phyloP scores from a whole-genome alignment of 345 rosid species.

The Eutrema yunnanense region DNA sequence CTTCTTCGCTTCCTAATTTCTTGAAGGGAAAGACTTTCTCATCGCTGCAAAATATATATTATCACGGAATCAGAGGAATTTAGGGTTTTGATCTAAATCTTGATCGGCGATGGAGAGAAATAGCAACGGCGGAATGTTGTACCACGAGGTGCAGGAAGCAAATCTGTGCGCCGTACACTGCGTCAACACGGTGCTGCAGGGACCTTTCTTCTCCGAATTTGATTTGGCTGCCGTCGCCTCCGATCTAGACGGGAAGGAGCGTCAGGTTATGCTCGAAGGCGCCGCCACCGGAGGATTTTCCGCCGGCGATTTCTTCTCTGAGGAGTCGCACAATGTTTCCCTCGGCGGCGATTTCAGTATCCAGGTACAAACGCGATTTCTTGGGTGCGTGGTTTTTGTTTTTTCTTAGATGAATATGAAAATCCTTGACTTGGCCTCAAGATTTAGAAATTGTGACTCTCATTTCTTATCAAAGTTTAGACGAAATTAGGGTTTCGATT shows the following conservation, averaged over 20 bases:
- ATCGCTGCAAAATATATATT: background rate
- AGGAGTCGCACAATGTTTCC: conserved; percentile 92
- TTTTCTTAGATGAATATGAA: background rate
- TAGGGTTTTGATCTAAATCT: background rate
- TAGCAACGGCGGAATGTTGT: conserved; percentile 94
- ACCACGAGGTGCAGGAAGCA: conserved; percentile 97
- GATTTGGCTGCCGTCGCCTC: conserved; percentile 93
- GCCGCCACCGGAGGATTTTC: conserved; percentile 23
- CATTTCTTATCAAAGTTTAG: background rate
- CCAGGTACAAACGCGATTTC: conserved; percentile 44
- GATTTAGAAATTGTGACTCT: background rate
- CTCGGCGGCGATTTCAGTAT: conserved; percentile 93
- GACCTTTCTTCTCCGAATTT: conserved; percentile 93
- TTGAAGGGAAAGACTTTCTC: background rate
- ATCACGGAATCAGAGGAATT: background rate
- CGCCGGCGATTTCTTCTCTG: conserved; percentile 68
- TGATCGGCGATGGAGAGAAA: conserved; percentile 49
- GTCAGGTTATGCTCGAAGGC: conserved; percentile 64
- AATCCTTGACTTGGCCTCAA: background rate
- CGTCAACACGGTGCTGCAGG: conserved; percentile 90
- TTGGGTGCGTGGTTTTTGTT: background rate
- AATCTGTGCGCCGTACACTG: conserved; percentile 99
- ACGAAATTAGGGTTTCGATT: conserved; percentile 12
- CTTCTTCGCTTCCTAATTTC: background rate
- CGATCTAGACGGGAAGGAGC: conserved; percentile 81